Conservation (phyloP, 176 grass and related monocot species). For the Oryza coarctata region DNA sequence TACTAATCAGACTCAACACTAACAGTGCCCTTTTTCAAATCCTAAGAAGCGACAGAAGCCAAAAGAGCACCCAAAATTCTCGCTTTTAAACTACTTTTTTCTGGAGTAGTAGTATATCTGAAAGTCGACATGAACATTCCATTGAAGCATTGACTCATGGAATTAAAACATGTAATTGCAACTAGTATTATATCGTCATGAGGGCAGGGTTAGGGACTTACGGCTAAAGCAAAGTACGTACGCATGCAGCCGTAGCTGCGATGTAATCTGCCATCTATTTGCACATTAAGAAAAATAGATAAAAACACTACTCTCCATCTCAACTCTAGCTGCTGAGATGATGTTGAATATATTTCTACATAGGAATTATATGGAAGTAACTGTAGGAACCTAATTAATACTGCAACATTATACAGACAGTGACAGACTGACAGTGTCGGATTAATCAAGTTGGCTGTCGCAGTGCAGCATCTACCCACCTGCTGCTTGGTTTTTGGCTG, state of each 20-base stretch:
- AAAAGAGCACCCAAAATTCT: constrained; percentile 28
- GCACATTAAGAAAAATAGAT: background rate
- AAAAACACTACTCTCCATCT: background rate
- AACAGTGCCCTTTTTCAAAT: constrained; percentile 19
- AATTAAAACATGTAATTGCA: background rate
- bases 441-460: background rate
- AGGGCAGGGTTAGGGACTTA: background rate
- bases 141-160: constrained; percentile 20
- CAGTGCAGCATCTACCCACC: background rate
- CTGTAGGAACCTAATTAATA: background rate
- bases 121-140: constrained; percentile 31
- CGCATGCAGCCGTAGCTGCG: background rate
- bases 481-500: background rate
- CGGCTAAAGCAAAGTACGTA: background rate
- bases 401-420: background rate
- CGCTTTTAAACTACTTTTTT: constrained; percentile 7
- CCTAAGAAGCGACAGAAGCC: constrained; percentile 49
- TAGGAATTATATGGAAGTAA: background rate
- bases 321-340: background rate
- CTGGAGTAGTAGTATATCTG: constrained; percentile 5
- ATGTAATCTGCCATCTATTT: background rate
- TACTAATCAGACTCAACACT: constrained; percentile 11
- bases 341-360: background rate
- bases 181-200: background rate
- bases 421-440: background rate